Conservation (phyloP, 768 basidiomycete species). For the Inosperma sp. region DNA sequence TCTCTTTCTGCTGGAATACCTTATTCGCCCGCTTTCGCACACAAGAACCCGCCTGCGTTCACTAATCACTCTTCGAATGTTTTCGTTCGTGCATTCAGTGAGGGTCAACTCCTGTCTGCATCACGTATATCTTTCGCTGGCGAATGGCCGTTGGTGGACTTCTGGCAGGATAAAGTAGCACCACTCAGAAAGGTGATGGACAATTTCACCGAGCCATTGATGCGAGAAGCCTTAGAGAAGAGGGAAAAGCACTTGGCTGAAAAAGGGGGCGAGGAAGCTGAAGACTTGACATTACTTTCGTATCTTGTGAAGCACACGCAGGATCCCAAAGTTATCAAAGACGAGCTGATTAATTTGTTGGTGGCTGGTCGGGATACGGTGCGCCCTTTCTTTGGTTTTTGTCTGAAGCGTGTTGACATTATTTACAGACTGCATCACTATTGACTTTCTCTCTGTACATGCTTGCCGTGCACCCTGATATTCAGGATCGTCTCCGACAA, state of each 20-base stretch:
- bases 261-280: constrained; percentile 20
- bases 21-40: constrained; percentile 37
- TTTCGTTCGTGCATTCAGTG: constrained; percentile 48
- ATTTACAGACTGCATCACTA: constrained; percentile 33
- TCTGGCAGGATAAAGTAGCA: constrained; percentile 44
- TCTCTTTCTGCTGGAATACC: constrained; percentile 47
- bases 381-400: not conserved
- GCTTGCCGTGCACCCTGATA: constrained; percentile 39
- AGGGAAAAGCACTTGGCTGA: constrained; percentile 26
- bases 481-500: constrained; percentile 36
- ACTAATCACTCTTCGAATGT: constrained; percentile 34
- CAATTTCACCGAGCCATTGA: constrained; percentile 47
- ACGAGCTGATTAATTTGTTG: constrained; percentile 48
- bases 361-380: constrained; percentile 58
- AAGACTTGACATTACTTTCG: constrained; percentile 43
- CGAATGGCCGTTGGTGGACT: constrained; percentile 38
- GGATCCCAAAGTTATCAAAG: constrained; percentile 37
- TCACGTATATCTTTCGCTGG: constrained; percentile 35
- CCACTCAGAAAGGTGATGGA: constrained; percentile 42
- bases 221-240: constrained; percentile 41
- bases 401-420: not conserved
- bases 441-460: constrained; percentile 43
- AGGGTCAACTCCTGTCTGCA: constrained; percentile 37
- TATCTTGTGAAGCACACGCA: constrained; percentile 50
- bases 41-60: constrained; percentile 24